Conservation (phyloP, 2,329 filamentous ascomycete species). For the Xylariomycetidae sp. region DNA sequence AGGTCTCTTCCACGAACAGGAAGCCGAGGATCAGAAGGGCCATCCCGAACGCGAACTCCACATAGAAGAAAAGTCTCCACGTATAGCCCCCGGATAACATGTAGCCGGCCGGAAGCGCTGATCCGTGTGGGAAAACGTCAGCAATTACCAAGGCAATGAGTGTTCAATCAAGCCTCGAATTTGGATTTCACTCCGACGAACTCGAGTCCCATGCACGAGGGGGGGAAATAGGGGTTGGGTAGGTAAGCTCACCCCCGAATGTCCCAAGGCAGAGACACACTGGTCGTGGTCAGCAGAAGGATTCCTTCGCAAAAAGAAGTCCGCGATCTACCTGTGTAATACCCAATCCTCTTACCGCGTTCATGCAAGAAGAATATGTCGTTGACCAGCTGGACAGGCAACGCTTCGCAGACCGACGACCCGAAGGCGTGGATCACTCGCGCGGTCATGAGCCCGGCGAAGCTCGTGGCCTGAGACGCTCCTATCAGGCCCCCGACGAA, state of each 20-base stretch:
- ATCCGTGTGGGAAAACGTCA: too few relatives aligned
- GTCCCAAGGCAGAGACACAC: constrained; percentile 53
- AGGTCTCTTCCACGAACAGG: constrained; percentile 49
- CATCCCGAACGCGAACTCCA: constrained; percentile 52
- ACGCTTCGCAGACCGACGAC: constrained; percentile 38
- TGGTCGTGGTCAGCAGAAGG: constrained; percentile 12
- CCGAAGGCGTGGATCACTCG: constrained; percentile 37
- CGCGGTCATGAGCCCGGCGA: constrained; percentile 33
- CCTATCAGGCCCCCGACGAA: constrained; percentile 37
- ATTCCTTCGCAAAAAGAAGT: too few relatives aligned
- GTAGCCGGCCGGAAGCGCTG: too few relatives aligned
- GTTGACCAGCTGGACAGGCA: constrained; percentile 41
- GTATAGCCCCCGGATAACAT: constrained; percentile 55
- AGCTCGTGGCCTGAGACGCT: constrained; percentile 32
- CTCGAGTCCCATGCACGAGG: too few relatives aligned
- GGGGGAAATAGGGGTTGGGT: too few relatives aligned
- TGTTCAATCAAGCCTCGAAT: too few relatives aligned
- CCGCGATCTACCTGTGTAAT: constrained; percentile 52
- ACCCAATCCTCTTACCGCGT: constrained; percentile 50
- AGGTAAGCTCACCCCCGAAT: too few relatives aligned
- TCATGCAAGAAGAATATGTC: constrained; percentile 44
- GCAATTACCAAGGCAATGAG: too few relatives aligned
- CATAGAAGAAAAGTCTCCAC: constrained; percentile 59
- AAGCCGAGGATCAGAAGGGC: constrained; percentile 40
- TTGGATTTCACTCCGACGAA: too few relatives aligned